Conservation (phyloP, 371 early-diverging fungal genomes). For the Blakeslea trispora region DNA sequence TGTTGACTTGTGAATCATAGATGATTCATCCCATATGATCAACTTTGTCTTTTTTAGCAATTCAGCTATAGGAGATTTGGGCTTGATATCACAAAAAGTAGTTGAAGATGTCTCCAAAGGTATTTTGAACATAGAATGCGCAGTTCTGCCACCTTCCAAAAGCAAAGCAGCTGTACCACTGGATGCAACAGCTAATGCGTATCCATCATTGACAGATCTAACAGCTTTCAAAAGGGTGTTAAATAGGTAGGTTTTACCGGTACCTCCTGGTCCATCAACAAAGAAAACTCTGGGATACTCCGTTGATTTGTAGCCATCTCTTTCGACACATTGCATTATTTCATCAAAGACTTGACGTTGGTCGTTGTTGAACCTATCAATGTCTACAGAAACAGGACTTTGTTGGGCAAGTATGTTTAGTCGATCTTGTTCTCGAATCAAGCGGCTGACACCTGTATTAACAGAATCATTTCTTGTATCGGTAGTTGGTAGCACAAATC, state of each 20-base stretch:
- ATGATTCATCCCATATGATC: conserved; percentile 30
- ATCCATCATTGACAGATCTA: background rate
- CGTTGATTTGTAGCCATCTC: background rate
- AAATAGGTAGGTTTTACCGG: conserved; percentile 3
- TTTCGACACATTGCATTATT: background rate
- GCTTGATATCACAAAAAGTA: conserved; percentile 11
- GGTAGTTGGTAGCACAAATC: too few species aligned
- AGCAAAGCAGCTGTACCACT: conserved; percentile 31
- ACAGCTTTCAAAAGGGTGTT: background rate
- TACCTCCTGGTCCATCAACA: conserved; percentile 24
- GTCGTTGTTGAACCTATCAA: background rate
- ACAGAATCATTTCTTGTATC: too few species aligned
- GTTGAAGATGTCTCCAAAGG: conserved; percentile 8
- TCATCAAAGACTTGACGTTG: background rate
- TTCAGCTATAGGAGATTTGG: background rate
- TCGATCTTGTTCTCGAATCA: too few species aligned
- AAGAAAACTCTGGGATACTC: conserved; percentile 4
- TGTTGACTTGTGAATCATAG: conserved; percentile 14
- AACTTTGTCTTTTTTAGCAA: conserved; percentile 10
- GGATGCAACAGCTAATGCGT: conserved; percentile 14
- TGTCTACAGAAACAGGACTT: too few species aligned
- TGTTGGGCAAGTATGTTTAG: too few species aligned
- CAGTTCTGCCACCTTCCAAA: conserved; percentile 22
- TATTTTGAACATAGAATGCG: conserved; percentile 25
- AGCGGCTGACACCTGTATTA: too few species aligned